Evolutionary conservation across 495 filamentous ascomycete genomes (phyloP).

Genomic region (Paragyromitra xinjiangensis): DNA sequence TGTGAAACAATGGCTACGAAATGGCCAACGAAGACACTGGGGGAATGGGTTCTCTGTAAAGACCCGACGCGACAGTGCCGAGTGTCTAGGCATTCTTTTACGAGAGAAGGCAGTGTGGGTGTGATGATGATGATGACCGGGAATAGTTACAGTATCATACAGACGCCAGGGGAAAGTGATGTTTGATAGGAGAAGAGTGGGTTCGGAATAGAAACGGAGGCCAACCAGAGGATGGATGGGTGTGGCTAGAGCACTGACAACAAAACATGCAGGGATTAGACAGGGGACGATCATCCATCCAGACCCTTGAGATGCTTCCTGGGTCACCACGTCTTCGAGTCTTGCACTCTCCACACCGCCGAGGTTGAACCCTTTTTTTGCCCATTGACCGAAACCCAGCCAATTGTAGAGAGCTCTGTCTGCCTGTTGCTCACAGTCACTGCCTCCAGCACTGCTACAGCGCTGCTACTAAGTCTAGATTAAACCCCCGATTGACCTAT

Average conservation of each 20-base stretch:
- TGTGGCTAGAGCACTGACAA: conserved; percentile 49
- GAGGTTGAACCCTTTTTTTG: conserved; percentile 18
- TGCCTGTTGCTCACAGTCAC: not conserved
- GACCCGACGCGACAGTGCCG: conserved; percentile 20
- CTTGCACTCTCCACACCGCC: conserved; percentile 26
- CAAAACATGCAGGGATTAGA: conserved; percentile 48
- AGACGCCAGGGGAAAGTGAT: conserved; percentile 26
- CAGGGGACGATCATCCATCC: conserved; percentile 32
- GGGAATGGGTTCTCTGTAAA: not conserved
- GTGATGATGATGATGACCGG: conserved; percentile 32
- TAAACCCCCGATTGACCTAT: conserved; percentile 6
- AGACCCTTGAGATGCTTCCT: conserved; percentile 38
- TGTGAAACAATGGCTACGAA: conserved; percentile 34
- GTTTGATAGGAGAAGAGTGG: conserved; percentile 38
- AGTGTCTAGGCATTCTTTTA: not conserved
- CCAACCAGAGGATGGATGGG: conserved; percentile 22
- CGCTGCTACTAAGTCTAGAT: not conserved
- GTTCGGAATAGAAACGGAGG: conserved; percentile 17
- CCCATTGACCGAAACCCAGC: conserved; percentile 16
- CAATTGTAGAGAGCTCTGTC: conserved; percentile 35
- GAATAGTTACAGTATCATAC: conserved; percentile 29
- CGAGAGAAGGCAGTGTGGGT: conserved; percentile 20
- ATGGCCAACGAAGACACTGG: conserved; percentile 37
- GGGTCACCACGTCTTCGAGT: conserved; percentile 39
- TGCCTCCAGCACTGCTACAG: too few relatives aligned